phyloP scores from a whole-genome alignment of 139 green algal species.

The Yamagishiella unicocca region DNA sequence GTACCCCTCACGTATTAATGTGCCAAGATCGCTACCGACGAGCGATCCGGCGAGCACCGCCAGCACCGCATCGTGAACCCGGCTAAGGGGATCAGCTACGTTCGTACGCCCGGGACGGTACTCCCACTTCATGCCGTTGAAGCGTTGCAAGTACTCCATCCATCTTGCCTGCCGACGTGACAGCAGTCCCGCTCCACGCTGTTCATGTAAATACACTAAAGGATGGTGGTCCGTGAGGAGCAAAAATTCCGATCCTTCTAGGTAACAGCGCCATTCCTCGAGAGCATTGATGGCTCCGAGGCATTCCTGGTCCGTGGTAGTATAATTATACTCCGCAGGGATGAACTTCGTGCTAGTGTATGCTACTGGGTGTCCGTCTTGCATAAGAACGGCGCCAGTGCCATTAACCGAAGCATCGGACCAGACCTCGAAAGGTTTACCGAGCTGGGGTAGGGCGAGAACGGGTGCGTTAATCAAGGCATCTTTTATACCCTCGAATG shows the following conservation, averaged over 20 bases:
- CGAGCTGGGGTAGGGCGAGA: constrained; percentile 24
- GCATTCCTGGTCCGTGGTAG: constrained; percentile 53
- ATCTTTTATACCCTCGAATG: constrained; percentile 45
- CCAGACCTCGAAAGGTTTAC: constrained; percentile 50
- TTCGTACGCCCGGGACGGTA: no score
- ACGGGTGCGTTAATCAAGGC: constrained; percentile 48
- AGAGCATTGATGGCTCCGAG: no score
- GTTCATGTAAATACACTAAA: constrained; percentile 39
- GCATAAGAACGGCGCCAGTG: constrained; percentile 57
- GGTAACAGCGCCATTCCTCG: no score
- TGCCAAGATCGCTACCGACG: constrained; percentile 52
- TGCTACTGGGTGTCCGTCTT: constrained; percentile 59
- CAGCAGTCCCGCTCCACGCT: constrained; percentile 64
- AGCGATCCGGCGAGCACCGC: neutral
- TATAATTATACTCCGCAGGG: constrained; percentile 63
- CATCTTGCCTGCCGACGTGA: neutral
- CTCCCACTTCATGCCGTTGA: no score
- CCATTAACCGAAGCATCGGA: constrained; percentile 51
- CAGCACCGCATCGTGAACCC: no score
- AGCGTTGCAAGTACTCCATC: neutral
- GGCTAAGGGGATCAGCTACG: no score
- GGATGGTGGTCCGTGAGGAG: no score
- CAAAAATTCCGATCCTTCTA: no score
- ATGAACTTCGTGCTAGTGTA: constrained; percentile 54
- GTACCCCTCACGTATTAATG: constrained; percentile 33